Percentiles rank a stretch among this genome's conserved stretches.
Evolutionary conservation across 805 yeast species (phyloP).

Genomic region (Yamadazyma kitorensis): DNA sequence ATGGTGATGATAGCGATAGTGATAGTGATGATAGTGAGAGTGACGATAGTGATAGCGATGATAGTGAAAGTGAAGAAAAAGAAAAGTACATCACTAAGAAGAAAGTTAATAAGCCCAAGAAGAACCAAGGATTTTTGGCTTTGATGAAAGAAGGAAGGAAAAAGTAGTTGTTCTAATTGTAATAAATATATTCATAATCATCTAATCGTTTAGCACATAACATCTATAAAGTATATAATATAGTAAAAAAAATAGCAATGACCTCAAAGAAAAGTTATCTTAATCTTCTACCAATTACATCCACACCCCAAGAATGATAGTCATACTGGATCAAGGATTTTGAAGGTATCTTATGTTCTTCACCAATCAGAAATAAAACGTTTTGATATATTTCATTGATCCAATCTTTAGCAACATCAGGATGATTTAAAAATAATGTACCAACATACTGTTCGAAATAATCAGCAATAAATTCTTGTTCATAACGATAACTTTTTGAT

Average conservation of each 20-base stretch:
- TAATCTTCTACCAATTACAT: conserved; percentile 32
- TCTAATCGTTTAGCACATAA: too few species aligned
- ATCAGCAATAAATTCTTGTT: conserved; percentile 42
- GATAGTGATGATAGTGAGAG: conserved; percentile 13
- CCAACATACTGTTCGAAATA: conserved; percentile 43
- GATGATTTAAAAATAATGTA: conserved; percentile 37
- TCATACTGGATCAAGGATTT: conserved; percentile 12
- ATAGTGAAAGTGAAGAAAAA: conserved; percentile 6
- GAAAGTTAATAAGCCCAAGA: conserved; percentile 21
- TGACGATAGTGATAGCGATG: conserved; percentile 13
- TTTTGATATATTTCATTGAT: conserved; percentile 28
- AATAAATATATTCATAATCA: not conserved
- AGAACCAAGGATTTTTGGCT: conserved; percentile 28
- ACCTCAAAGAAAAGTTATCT: conserved; percentile 4
- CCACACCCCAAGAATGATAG: conserved; percentile 21
- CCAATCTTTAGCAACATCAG: conserved; percentile 33
- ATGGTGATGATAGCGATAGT: conserved; percentile 8
- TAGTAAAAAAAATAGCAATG: too few species aligned
- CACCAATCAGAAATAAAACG: conserved; percentile 27
- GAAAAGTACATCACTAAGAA: conserved; percentile 3
- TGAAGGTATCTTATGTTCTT: conserved; percentile 13
- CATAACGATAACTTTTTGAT: conserved; percentile 21
- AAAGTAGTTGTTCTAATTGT: not conserved
- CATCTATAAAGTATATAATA: too few species aligned
- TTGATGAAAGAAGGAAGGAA: conserved; percentile 27